Conservation (phyloP, 148 eudicot species). For the Heliamphora exappendiculata region DNA sequence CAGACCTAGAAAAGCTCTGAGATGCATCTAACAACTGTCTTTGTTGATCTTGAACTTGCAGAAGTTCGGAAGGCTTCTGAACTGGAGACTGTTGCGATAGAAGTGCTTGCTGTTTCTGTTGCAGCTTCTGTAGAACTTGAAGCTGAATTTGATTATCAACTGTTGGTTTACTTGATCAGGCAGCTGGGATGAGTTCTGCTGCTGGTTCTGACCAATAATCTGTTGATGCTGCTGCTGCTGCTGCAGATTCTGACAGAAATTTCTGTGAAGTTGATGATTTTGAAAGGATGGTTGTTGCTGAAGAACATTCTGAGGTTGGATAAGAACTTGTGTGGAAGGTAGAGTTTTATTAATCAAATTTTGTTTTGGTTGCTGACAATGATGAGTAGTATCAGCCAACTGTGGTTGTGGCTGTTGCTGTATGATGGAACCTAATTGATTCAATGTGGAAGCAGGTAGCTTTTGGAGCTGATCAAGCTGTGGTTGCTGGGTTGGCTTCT, state of each 20-base stretch:
- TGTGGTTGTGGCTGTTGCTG: conserved; percentile 62
- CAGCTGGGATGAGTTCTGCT: conserved; percentile 40
- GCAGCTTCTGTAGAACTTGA: conserved; percentile 69
- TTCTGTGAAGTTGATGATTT: conserved; percentile 47
- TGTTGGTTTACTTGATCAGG: conserved; percentile 52
- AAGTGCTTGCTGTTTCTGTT: conserved; percentile 69
- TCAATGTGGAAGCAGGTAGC: conserved; percentile 33
- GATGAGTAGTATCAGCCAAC: conserved; percentile 46
- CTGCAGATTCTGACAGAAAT: conserved; percentile 39
- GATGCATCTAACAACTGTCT: conserved; percentile 37
- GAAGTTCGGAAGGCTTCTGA: no score
- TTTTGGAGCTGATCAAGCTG: conserved; percentile 76
- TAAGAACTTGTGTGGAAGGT: conserved; percentile 46
- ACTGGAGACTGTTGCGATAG: no score
- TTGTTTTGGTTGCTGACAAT: no score
- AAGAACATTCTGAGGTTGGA: conserved; percentile 42
- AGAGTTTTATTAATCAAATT: conserved; percentile 41
- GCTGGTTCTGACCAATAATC: conserved; percentile 56
- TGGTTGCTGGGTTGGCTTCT: conserved; percentile 38
- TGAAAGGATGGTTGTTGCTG: conserved; percentile 62
- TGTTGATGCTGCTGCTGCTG: no score
- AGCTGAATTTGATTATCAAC: conserved; percentile 54
- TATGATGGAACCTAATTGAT: conserved; percentile 38
- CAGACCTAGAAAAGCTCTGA: conserved; percentile 57
- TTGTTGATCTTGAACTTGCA: conserved; percentile 52